phyloP scores from a whole-genome alignment of 208 protist genomes.

The Leishmania turanica region DNA sequence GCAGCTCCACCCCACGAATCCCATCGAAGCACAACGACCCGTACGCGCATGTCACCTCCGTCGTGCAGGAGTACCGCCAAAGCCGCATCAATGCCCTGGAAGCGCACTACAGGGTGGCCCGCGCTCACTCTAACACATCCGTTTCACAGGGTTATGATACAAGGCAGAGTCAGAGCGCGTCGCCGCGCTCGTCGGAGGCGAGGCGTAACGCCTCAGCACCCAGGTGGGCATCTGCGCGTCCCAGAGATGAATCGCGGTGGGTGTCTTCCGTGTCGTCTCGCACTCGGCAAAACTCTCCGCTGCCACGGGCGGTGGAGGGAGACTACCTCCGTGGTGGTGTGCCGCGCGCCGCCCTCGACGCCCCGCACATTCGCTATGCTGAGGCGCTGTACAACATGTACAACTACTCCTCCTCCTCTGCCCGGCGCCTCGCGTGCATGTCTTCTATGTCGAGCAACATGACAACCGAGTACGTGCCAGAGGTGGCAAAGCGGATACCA shows the following conservation, averaged over 20 bases:
- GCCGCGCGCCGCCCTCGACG: slow-evolving; percentile 28
- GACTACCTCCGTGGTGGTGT: slow-evolving; percentile 20
- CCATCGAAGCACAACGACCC: slow-evolving; percentile 20
- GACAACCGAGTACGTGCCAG: slow-evolving; percentile 1
- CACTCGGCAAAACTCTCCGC: slow-evolving; percentile 21
- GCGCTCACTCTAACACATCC: slow-evolving; percentile 25
- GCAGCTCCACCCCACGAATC: not conserved
- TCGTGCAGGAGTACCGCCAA: slow-evolving; percentile 55
- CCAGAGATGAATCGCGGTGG: not conserved
- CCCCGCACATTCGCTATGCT: slow-evolving; percentile 34
- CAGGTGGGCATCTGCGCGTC: not conserved
- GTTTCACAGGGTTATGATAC: not conserved
- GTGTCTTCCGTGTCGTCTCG: slow-evolving; percentile 2
- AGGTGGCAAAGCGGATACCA: slow-evolving; percentile 41
- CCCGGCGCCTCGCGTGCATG: slow-evolving; percentile 4
- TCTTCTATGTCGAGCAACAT: slow-evolving; percentile 5
- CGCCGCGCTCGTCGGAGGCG: slow-evolving; percentile 5
- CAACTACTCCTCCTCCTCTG: slow-evolving; percentile 8
- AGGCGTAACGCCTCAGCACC: not conserved
- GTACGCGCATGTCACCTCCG: slow-evolving; percentile 62
- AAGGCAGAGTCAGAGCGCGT: not conserved
- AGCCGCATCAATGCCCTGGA: slow-evolving; percentile 52
- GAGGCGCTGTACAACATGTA: slow-evolving; percentile 21
- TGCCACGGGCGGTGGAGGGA: slow-evolving; percentile 13
- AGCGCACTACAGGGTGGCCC: slow-evolving; percentile 37